phyloP scores from a whole-genome alignment of 208 protist genomes.

The Trypanosoma caninum region DNA sequence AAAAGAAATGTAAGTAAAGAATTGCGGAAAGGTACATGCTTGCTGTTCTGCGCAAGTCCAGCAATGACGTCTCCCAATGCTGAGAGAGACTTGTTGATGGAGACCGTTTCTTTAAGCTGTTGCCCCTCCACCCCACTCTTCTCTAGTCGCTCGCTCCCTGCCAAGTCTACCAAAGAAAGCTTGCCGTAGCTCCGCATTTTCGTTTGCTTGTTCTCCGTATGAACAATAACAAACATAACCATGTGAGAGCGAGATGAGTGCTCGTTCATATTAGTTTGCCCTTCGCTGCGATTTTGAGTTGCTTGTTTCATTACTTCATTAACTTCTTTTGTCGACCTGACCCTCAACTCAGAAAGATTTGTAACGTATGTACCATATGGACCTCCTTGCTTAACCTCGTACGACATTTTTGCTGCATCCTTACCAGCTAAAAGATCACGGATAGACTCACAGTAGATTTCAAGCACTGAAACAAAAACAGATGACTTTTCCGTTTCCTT shows the following conservation, averaged over 20 bases:
- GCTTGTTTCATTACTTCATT: constrained; percentile 79
- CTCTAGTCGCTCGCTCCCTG: constrained; percentile 90
- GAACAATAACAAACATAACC: constrained; percentile 89
- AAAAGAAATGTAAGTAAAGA: constrained; percentile 90
- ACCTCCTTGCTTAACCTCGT: constrained; percentile 90
- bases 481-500: constrained; percentile 82
- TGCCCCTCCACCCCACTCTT: constrained; percentile 87
- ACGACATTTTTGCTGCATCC: constrained; percentile 41
- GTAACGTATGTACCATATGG: constrained; percentile 89
- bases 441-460: constrained; percentile 92
- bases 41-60: constrained; percentile 72
- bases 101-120: constrained; percentile 84
- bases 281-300: constrained; percentile 67
- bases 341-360: constrained; percentile 77
- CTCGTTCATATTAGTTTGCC: constrained; percentile 93
- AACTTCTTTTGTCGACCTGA: constrained; percentile 71
- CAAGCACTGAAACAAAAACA: constrained; percentile 81
- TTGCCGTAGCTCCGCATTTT: constrained; percentile 91
- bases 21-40: constrained; percentile 93
- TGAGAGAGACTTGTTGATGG: constrained; percentile 92
- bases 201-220: constrained; percentile 86
- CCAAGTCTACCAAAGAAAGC: constrained; percentile 92
- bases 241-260: constrained; percentile 93
- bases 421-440: constrained; percentile 77
- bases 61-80: constrained; percentile 89